Evolutionary conservation across 306 rosid species (phyloP).

Genomic region (Fagus sylvatica): DNA sequence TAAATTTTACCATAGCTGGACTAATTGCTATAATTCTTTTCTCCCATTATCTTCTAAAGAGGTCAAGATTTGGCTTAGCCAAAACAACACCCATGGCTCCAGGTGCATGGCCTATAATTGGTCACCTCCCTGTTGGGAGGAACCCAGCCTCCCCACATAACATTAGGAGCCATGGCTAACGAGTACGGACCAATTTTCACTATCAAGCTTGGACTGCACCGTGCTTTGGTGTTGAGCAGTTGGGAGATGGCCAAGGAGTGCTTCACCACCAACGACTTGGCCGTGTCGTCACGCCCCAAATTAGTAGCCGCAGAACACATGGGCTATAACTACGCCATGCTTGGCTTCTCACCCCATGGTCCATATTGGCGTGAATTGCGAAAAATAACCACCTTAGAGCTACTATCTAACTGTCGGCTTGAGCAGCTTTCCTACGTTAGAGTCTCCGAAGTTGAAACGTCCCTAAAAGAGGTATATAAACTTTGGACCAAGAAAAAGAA

Average conservation of each 20-base stretch:
- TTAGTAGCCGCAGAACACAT: slow-evolving; percentile 21
- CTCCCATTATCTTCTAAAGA: too few relatives aligned
- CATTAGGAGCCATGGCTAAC: slow-evolving; percentile 35
- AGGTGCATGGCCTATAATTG: too few relatives aligned
- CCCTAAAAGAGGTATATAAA: slow-evolving; percentile 14
- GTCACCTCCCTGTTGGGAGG: too few relatives aligned
- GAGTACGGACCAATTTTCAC: slow-evolving; percentile 46
- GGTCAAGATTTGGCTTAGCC: too few relatives aligned
- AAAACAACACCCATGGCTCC: too few relatives aligned
- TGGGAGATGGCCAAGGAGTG: slow-evolving; percentile 54
- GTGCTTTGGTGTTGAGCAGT: slow-evolving; percentile 40
- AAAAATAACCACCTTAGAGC: slow-evolving; percentile 33
- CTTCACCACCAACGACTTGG: slow-evolving; percentile 41
- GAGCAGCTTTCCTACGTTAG: slow-evolving; percentile 27
- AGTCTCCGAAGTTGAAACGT: slow-evolving; percentile 26
- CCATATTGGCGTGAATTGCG: slow-evolving; percentile 47
- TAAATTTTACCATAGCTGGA: too few relatives aligned
- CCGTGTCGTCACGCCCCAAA: slow-evolving; percentile 43
- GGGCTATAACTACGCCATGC: slow-evolving; percentile 42
- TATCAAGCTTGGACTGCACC: slow-evolving; percentile 34
- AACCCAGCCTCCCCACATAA: slow-evolving; percentile 11
- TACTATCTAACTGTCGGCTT: slow-evolving; percentile 37
- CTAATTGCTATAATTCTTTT: too few relatives aligned
- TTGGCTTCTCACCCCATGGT: slow-evolving; percentile 43
- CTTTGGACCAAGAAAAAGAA: neutral